phyloP scores from a whole-genome alignment of 768 basidiomycete species.

The Termitomyces sp. region DNA sequence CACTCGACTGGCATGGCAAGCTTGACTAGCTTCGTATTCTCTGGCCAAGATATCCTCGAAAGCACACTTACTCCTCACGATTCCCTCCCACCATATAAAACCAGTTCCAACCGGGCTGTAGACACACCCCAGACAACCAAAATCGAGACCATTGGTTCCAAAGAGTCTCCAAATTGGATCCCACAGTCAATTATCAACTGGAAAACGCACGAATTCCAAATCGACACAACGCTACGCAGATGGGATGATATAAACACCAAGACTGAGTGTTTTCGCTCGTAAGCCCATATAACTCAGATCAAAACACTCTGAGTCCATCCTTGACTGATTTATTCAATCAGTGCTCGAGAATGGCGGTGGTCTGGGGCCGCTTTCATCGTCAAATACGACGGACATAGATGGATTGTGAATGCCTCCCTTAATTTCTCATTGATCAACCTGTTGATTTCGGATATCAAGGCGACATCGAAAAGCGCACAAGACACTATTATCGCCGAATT shows the following conservation, averaged over 20 bases:
- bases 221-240: background rate
- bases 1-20: background rate
- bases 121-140: background rate
- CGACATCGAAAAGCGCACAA: background rate
- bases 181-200: background rate
- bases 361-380: background rate
- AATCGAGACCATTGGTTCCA: background rate
- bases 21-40: background rate
- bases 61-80: background rate
- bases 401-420: background rate
- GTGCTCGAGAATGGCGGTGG: background rate
- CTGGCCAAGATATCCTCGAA: background rate
- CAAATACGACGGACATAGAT: background rate
- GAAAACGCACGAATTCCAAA: background rate
- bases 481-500: background rate
- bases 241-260: background rate
- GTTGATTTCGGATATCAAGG: background rate
- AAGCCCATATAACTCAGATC: background rate
- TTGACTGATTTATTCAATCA: background rate
- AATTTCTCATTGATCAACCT: background rate
- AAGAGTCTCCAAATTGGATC: background rate
- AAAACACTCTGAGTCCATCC: too few species aligned
- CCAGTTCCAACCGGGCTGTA: background rate
- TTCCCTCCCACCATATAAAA: background rate
- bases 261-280: background rate